Evolutionary conservation across 2,329 filamentous ascomycete species (phyloP), one percentile per base, ranked within the genome.

Genomic region (Verticillium longisporum): DNA sequence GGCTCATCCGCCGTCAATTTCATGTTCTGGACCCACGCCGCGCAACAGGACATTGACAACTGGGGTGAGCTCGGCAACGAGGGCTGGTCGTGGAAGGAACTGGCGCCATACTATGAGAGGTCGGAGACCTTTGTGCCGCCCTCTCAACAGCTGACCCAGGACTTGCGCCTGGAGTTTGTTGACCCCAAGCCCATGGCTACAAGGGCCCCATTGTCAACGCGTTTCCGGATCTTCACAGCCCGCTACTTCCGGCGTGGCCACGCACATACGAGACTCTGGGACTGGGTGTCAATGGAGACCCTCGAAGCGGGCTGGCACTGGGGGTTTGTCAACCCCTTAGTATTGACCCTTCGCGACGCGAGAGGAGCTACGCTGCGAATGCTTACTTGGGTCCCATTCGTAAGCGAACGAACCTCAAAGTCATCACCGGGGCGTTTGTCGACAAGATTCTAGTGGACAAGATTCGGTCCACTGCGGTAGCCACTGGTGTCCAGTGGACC

Each of bases 1-100:
- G 88, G 88, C 6, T 85, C 86, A 6, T 83, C 79, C 15, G 82
- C 82, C 0, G 77, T 88, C 56, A 87, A 87, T 64, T 83, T 81
- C 64, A 82, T 86, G 80, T 80, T 83, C 56, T 78, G 77, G 74
- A 77, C 77, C 59, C 75, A 80, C 36, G 80, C 76, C 6, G 75
- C 73, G 57, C 72, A 67, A 38, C 74, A 74, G 37, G 82, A 85
- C 55, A 81, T 83, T 55, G 80, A 88, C 69, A 77, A 77, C 0
- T 88, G 85, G 85, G 80, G 78, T 56, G 70, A 74, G 34, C 70
- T 88, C 10, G 85, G 85, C 0, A 88, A 87, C 65, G 60, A 65
- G 1, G 85, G 83, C 1, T 88, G 85, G 85, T 75, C 77, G 1
- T 88, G 82, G 82, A 72, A 82, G 13, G 63, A 66, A 2, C 63